Evolutionary conservation across 2,329 filamentous ascomycete genomes (phyloP).

Genomic region (Fusarium sp.): DNA sequence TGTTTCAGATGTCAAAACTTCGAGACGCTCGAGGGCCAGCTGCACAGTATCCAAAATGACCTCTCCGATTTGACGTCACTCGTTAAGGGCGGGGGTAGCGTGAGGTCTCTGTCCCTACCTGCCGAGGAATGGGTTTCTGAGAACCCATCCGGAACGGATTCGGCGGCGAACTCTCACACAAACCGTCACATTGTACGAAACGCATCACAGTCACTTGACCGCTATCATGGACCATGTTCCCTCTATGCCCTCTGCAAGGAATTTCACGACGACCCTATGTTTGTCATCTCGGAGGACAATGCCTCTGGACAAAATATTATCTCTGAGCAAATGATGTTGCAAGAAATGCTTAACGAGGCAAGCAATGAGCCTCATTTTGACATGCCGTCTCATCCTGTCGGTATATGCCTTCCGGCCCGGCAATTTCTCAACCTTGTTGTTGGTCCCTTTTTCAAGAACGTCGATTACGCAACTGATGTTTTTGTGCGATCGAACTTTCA

Average conservation of each 20-base stretch:
- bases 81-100: slow-evolving; percentile 32
- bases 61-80: slow-evolving; percentile 43
- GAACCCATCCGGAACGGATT: background rate
- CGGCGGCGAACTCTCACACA: background rate
- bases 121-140: slow-evolving; percentile 18
- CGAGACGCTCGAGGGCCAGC: slow-evolving; percentile 43
- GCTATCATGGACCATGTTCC: slow-evolving; percentile 42
- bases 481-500: slow-evolving; percentile 39
- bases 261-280: slow-evolving; percentile 37
- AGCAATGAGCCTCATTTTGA: slow-evolving; percentile 38
- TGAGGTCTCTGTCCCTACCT: slow-evolving; percentile 11
- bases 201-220: slow-evolving; percentile 31
- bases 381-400: slow-evolving; percentile 26
- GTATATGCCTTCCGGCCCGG: slow-evolving; percentile 37
- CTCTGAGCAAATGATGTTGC: slow-evolving; percentile 21
- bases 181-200: slow-evolving; percentile 38
- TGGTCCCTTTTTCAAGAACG: slow-evolving; percentile 40
- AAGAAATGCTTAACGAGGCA: slow-evolving; percentile 39
- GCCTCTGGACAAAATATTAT: background rate
- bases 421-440: slow-evolving; percentile 43
- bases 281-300: slow-evolving; percentile 4
- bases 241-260: slow-evolving; percentile 42
- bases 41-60: slow-evolving; percentile 43
- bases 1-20: slow-evolving; percentile 45
- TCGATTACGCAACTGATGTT: slow-evolving; percentile 41